Conservation (phyloP, 768 basidiomycete species). For the Wakefieldia striispora region DNA sequence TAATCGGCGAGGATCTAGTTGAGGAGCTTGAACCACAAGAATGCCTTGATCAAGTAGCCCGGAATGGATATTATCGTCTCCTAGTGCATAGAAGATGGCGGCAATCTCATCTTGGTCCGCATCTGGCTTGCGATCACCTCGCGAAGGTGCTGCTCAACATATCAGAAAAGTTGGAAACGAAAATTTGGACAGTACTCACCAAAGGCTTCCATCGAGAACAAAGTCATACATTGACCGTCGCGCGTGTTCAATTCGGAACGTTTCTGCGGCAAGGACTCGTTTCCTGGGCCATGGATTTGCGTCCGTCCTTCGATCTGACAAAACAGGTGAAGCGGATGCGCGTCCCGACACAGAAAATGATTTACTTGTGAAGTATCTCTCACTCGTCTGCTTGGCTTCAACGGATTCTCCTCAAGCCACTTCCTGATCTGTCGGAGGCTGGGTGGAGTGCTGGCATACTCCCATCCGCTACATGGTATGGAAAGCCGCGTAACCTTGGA, state of each 20-base stretch:
- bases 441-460: constrained; percentile 73
- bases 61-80: constrained; percentile 37
- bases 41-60: constrained; percentile 41
- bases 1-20: constrained; percentile 40
- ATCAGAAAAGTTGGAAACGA: neutral
- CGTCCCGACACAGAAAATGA: neutral
- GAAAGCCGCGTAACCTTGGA: constrained; percentile 4
- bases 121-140: constrained; percentile 58
- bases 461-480: constrained; percentile 64
- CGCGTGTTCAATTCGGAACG: constrained; percentile 43
- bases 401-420: constrained; percentile 46
- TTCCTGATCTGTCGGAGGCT: constrained; percentile 48
- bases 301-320: constrained; percentile 73
- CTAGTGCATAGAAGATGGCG: constrained; percentile 74
- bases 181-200: constrained; percentile 49
- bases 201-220: constrained; percentile 82
- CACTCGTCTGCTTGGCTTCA: constrained; percentile 12
- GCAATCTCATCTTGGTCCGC: constrained; percentile 54
- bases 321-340: neutral
- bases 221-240: constrained; percentile 70
- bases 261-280: constrained; percentile 54
- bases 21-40: constrained; percentile 48
- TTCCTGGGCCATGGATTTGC: constrained; percentile 66
- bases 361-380: constrained; percentile 52
- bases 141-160: constrained; percentile 51